phyloP scores from a whole-genome alignment of 108 stramenopile species.

The Fragilariopsis cylindrus region DNA sequence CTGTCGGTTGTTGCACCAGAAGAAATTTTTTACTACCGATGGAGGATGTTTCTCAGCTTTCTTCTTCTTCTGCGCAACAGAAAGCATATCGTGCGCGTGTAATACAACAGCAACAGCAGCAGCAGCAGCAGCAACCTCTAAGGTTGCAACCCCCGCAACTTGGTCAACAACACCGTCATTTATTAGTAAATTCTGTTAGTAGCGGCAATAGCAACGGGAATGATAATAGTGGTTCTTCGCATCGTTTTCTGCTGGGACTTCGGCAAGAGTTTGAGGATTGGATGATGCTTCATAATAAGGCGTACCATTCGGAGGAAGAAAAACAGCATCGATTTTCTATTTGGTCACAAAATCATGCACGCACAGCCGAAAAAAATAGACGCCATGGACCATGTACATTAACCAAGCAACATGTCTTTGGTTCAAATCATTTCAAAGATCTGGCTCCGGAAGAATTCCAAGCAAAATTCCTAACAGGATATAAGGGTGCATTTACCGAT shows the following conservation, averaged over 20 bases:
- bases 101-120: slow-evolving; percentile 4
- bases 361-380: slow-evolving; percentile 68
- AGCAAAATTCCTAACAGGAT: slow-evolving; percentile 71
- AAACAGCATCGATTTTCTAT: slow-evolving; percentile 72
- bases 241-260: slow-evolving; percentile 25
- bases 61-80: not conserved
- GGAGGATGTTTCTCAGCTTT: slow-evolving; percentile 23
- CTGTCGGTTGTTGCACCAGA: slow-evolving; percentile 19
- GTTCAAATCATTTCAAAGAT: slow-evolving; percentile 75
- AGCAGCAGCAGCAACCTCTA: slow-evolving; percentile 7
- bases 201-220: not conserved
- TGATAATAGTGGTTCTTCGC: not conserved
- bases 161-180: slow-evolving; percentile 20
- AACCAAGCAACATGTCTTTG: slow-evolving; percentile 80
- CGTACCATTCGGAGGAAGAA: slow-evolving; percentile 64
- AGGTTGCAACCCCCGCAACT: slow-evolving; percentile 12
- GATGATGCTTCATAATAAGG: slow-evolving; percentile 55
- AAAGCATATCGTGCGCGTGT: not conserved
- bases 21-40: slow-evolving; percentile 39
- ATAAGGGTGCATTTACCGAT: slow-evolving; percentile 57
- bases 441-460: slow-evolving; percentile 77
- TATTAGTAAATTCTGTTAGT: too few species aligned
- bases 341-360: slow-evolving; percentile 77
- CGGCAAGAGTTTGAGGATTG: slow-evolving; percentile 78
- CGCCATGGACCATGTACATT: slow-evolving; percentile 79